Evolutionary conservation across 805 yeast species (phyloP).

Genomic region (Torulaspora quercuum): DNA sequence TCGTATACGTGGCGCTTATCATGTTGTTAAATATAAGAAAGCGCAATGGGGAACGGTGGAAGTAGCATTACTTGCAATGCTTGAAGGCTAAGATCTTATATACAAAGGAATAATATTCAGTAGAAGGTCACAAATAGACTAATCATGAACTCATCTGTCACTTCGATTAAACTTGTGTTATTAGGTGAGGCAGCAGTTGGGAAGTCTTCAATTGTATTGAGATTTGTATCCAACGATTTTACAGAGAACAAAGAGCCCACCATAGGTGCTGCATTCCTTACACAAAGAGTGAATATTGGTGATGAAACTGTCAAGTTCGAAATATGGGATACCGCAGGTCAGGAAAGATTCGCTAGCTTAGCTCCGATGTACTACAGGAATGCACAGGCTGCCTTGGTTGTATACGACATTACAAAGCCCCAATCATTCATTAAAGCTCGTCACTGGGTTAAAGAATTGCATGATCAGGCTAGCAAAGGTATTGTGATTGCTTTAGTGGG

Average conservation of each 20-base stretch:
- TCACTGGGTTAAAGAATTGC: slow-evolving; percentile 96
- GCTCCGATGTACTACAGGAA: slow-evolving; percentile 98
- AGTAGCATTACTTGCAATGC: slow-evolving; percentile 2
- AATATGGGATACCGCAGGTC: slow-evolving; percentile 98
- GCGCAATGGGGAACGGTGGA: slow-evolving; percentile 15
- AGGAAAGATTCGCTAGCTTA: slow-evolving; percentile 90
- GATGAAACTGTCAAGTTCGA: slow-evolving; percentile 86
- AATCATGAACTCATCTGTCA: slow-evolving; percentile 32
- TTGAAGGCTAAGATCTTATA: too few relatives aligned
- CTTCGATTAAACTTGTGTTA: slow-evolving; percentile 75
- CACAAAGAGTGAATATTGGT: slow-evolving; percentile 88
- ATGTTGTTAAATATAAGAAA: not conserved
- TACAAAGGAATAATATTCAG: too few relatives aligned
- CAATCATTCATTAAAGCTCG: slow-evolving; percentile 93
- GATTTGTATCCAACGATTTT: slow-evolving; percentile 92
- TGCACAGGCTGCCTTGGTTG: slow-evolving; percentile 95
- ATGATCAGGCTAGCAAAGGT: slow-evolving; percentile 90
- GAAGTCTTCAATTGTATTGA: slow-evolving; percentile 83
- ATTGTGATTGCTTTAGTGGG: slow-evolving; percentile 93
- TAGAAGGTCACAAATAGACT: too few relatives aligned
- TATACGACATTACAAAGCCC: slow-evolving; percentile 91
- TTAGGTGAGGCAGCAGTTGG: slow-evolving; percentile 99
- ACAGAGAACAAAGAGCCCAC: slow-evolving; percentile 98
- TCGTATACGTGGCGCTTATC: slow-evolving; percentile 2
- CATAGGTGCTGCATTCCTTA: slow-evolving; percentile 94